Base-by-base conservation (phyloP, 2,329 filamentous ascomycete genomes). In the Zymoseptoria passerinii region DNA sequence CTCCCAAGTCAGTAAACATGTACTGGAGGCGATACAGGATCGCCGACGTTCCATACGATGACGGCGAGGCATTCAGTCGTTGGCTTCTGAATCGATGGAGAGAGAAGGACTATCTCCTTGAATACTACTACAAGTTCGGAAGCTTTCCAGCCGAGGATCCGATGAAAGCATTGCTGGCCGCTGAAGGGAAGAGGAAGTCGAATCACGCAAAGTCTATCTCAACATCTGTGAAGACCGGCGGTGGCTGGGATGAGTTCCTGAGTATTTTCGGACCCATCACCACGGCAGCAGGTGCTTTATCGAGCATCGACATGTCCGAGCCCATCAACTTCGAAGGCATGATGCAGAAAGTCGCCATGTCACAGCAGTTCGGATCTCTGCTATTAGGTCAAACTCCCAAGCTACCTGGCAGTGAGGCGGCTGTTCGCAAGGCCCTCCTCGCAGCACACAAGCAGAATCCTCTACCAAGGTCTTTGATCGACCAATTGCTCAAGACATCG, bases 1-100 rank as follows among this genome's bases (percentile, higher is more conserved):
- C 92, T 0, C 94, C 92, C 1, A 96, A 92, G 72, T 96, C 91
- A 1, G 92, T 97, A 68, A 97, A 96, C 74, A 92, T 97, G 78
- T 88, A 95, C 75, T 99, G 92, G 90, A 85, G 94, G 55, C 85
- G 91, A 8, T 96, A 95, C 74, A 82, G 83, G 35, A 72, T 96
- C 13, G 81, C 82, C 20, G 85, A 90, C 19, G 95, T 99, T 50
- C 92, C 92, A 0, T 81, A 95, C 8, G 81, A 90, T 29, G 83
- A 87, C 65, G 80, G 82, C 16, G 81, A 87, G 48, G 78, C 82
- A 6, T 99, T 99, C 68, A 90, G 95, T 58, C 68, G 80, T 2
- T 99, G 94, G 94, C 79, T 97, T 28, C 82, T 86, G 29, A 85
- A 89, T 58, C 83, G 91, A 50, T 99, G 94, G 94, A 83, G 86